Evolutionary conservation across 1,139 yeast genomes (phyloP).

Genomic region (Lodderomyces oxycetoniae): DNA sequence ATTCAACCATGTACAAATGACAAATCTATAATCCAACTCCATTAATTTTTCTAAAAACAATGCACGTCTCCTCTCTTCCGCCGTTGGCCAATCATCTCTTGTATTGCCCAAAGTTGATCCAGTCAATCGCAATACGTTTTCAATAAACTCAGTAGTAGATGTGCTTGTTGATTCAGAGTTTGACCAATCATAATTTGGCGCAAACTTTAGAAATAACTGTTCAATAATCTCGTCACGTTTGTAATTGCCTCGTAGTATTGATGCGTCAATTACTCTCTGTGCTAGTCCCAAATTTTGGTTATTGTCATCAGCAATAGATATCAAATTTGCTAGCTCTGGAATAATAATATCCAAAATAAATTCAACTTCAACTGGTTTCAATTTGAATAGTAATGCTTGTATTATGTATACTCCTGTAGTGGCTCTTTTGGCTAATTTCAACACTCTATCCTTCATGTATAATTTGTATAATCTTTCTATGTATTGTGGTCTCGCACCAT

Average conservation of each 20-base stretch:
- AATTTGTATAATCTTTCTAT: constrained; percentile 64
- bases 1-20: constrained; percentile 56
- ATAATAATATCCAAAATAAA: constrained; percentile 64
- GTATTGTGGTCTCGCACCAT: constrained; percentile 61
- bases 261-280: constrained; percentile 63
- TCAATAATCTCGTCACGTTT: constrained; percentile 60
- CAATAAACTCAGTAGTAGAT: constrained; percentile 50
- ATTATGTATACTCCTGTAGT: constrained; percentile 82
- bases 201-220: constrained; percentile 56
- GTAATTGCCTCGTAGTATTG: constrained; percentile 55
- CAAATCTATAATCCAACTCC: constrained; percentile 58
- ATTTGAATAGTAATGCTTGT: constrained; percentile 58
- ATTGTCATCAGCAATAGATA: constrained; percentile 44
- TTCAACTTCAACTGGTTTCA: constrained; percentile 56
- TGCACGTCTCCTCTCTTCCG: constrained; percentile 80
- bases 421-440: constrained; percentile 71
- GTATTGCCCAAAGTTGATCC: constrained; percentile 77
- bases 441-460: constrained; percentile 71
- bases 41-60: constrained; percentile 68
- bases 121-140: constrained; percentile 59
- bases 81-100: constrained; percentile 86
- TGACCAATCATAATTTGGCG: constrained; percentile 40
- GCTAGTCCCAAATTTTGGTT: constrained; percentile 68
- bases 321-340: constrained; percentile 59
- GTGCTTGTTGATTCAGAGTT: constrained; percentile 28